phyloP scores from a whole-genome alignment of 176 grass and related monocot species.

The Puya raimondii region DNA sequence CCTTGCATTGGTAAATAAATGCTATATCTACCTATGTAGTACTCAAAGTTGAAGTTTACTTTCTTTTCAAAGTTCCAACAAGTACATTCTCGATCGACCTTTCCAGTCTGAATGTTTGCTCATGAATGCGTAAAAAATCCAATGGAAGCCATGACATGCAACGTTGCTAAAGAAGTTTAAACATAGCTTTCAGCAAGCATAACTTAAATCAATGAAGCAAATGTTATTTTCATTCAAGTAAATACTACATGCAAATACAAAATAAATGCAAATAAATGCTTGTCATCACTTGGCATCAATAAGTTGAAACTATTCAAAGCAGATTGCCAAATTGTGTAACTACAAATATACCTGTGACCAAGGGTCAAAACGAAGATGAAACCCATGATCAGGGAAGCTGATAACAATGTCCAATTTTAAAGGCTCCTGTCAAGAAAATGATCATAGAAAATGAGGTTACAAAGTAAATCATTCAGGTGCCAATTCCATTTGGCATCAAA shows the following conservation, averaged over 20 bases:
- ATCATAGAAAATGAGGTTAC: background rate
- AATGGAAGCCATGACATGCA: no score
- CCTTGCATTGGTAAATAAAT: no score
- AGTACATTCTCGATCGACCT: no score
- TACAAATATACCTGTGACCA: slow-evolving; percentile 71
- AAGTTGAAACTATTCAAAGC: slow-evolving; percentile 2
- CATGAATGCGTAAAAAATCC: no score
- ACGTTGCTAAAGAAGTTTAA: no score
- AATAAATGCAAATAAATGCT: background rate
- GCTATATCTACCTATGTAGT: no score
- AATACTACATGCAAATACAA: background rate
- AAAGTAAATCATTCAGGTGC: background rate
- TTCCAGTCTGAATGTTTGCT: no score
- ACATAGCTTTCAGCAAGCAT: no score
- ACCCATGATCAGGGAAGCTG: slow-evolving; percentile 92
- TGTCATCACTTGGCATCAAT: background rate
- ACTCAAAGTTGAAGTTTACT: no score
- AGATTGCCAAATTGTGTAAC: background rate
- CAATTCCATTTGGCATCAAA: background rate
- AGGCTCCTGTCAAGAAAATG: slow-evolving; percentile 50
- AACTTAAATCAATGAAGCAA: no score
- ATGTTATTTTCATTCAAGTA: no score
- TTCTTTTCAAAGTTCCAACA: no score
- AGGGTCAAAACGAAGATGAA: slow-evolving; percentile 87
- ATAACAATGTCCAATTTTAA: slow-evolving; percentile 86